These are phyloP conservation scores for Drosera spatulata DNA, from an alignment of 179 eudicot species.

Conservation along the genomic window DNA sequence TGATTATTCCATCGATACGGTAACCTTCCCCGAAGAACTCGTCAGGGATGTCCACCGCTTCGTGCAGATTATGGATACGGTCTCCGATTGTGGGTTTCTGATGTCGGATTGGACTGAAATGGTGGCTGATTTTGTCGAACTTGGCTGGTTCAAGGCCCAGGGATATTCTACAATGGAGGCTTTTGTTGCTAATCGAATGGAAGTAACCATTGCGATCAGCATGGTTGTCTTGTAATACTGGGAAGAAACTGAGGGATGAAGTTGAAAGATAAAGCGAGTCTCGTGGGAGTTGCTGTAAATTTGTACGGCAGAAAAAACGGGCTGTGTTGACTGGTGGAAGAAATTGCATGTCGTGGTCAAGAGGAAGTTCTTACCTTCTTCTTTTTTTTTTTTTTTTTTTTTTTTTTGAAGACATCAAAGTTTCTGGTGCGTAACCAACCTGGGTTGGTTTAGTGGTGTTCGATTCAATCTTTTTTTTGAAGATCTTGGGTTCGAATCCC, in stretches of 20 bases:
- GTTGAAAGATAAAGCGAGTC: conserved; percentile 49
- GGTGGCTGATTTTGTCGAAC: conserved; percentile 60
- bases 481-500: no score
- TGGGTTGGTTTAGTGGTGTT: no score
- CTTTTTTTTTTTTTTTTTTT: no score
- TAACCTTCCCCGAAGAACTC: conserved; percentile 43
- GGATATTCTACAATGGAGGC: conserved; percentile 83
- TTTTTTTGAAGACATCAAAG: no score
- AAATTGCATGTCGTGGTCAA: conserved; percentile 40
- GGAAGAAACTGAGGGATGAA: conserved; percentile 81
- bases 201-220: conserved; percentile 74
- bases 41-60: conserved; percentile 42
- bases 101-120: conserved; percentile 48
- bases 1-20: conserved; percentile 33
- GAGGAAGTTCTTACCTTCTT: no score
- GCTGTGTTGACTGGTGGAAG: conserved; percentile 92
- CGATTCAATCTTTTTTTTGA: no score
- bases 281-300: conserved; percentile 58
- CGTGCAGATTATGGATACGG: conserved; percentile 51
- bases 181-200: conserved; percentile 69
- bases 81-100: conserved; percentile 53
- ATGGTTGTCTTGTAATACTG: conserved; percentile 60
- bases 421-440: no score
- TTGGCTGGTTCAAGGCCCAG: conserved; percentile 79
- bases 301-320: conserved; percentile 91